Conservation (phyloP, 73 alveolate genomes). For the Paramecium tetraurelia region DNA sequence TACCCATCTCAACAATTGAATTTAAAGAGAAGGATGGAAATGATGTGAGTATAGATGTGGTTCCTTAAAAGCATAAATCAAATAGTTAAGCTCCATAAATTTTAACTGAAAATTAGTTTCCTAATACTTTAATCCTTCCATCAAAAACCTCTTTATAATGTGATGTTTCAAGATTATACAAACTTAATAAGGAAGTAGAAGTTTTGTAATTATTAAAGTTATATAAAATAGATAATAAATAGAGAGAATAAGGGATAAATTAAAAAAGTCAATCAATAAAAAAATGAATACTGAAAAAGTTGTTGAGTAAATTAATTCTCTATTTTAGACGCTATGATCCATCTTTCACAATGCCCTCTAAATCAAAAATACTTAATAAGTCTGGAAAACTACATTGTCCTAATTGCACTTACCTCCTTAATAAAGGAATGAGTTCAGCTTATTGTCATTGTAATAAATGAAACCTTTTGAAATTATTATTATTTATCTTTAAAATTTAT, state of each 20-base stretch:
- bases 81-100: not conserved
- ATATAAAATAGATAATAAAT: not conserved
- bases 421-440: slow-evolving; percentile 7
- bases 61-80: not conserved
- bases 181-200: slow-evolving; percentile 27
- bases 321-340: slow-evolving; percentile 20
- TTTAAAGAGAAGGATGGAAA: not conserved
- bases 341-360: slow-evolving; percentile 19
- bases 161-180: slow-evolving; percentile 23
- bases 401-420: not conserved
- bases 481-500: not conserved
- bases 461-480: not conserved
- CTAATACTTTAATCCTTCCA: not conserved
- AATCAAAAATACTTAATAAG: not conserved
- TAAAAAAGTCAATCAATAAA: not conserved
- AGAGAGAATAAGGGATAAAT: not conserved
- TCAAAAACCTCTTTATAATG: not conserved
- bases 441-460: slow-evolving; percentile 32
- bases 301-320: not conserved
- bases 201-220: not conserved
- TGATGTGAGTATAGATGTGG: not conserved
- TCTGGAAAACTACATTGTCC: slow-evolving; percentile 5
- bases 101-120: not conserved
- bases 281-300: slow-evolving; percentile 28
- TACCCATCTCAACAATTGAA: not conserved